Base-by-base conservation (phyloP, 2,329 filamentous ascomycete genomes). In the Knufia petricola region DNA sequence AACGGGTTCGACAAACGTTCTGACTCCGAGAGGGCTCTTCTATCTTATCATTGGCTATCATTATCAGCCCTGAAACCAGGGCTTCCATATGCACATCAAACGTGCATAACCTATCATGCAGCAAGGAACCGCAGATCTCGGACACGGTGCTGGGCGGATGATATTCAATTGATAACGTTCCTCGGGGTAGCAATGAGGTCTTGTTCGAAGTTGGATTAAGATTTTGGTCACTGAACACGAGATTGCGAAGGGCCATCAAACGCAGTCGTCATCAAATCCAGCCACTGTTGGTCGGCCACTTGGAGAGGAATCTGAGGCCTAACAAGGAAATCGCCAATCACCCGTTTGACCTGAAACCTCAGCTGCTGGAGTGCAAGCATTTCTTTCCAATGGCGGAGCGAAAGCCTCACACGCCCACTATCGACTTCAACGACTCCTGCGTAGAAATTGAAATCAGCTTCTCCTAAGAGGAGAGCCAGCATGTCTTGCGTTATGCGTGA, bases 371-470 rank as follows among this genome's bases (percentile, higher is more conserved):
- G 70, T n/a, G 84, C 88, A 30, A 95, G 77, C 75, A 92, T 82
- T 0, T 83, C 83, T 67, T 89, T 94, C 89, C 90, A 96, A 62
- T 94, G 85, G 3, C 81, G 77, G 1, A 94, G 77, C 19, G 84
- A 78, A 63, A 96, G 95, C 42, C 87, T 79, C 42, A 90, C 77
- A 24, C 89, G 78, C 63, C 95, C 94, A 38, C 87, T 85, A 62
- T 95, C 92, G 38, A 98, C 76, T 17, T 87, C 76, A 34, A 95
- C 76, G 1, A 95, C 84, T 12, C 92, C 92, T 0, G 89, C 79
- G 62, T 87, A 94, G 71, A 95, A 79, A 77, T 88, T 89, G 60
- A 87, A 90, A 49, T 89, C 85, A 15, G 86, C 82, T 53, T 96
- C 90, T 30, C 89, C 92, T 51, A 88, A 92, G 46, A 95, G 75